Evolutionary conservation across 2,329 filamentous ascomycete species (phyloP).

Genomic region (Penicillium capsulatum): DNA sequence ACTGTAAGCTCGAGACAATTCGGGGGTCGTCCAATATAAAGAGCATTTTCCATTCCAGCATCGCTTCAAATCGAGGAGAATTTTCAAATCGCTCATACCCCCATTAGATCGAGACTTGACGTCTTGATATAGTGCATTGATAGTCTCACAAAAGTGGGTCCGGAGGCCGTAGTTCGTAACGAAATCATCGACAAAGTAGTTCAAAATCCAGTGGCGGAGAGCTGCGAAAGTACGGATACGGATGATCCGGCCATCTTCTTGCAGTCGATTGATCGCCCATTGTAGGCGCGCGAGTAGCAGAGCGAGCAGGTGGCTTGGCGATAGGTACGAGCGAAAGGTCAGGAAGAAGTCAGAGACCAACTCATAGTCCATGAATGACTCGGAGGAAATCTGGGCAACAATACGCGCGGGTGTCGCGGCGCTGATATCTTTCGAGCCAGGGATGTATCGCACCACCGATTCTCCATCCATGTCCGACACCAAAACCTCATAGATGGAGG

Average conservation of each 20-base stretch:
- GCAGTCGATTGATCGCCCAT: conserved; percentile 76
- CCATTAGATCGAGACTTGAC: conserved; percentile 50
- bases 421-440: conserved; percentile 66
- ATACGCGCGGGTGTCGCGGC: conserved; percentile 88
- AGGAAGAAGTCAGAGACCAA: conserved; percentile 96
- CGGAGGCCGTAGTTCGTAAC: conserved; percentile 70
- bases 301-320: conserved; percentile 68
- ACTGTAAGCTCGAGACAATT: conserved; percentile 57
- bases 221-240: conserved; percentile 93
- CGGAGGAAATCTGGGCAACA: conserved; percentile 93
- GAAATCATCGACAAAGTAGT: conserved; percentile 96
- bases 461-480: conserved; percentile 78
- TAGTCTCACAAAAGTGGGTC: conserved; percentile 69
- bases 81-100: conserved; percentile 69
- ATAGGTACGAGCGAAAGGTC: conserved; percentile 84
- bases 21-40: conserved; percentile 77
- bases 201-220: conserved; percentile 92
- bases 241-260: conserved; percentile 89
- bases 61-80: conserved; percentile 89
- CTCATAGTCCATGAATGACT: conserved; percentile 93
- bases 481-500: conserved; percentile 71
- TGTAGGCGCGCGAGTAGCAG: conserved; percentile 79
- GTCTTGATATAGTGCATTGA: conserved; percentile 61
- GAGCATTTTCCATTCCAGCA: conserved; percentile 92
- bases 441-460: conserved; percentile 75